Evolutionary conservation across 2,329 filamentous ascomycete genomes (phyloP).

Genomic region (Lasiodiplodia citricola): DNA sequence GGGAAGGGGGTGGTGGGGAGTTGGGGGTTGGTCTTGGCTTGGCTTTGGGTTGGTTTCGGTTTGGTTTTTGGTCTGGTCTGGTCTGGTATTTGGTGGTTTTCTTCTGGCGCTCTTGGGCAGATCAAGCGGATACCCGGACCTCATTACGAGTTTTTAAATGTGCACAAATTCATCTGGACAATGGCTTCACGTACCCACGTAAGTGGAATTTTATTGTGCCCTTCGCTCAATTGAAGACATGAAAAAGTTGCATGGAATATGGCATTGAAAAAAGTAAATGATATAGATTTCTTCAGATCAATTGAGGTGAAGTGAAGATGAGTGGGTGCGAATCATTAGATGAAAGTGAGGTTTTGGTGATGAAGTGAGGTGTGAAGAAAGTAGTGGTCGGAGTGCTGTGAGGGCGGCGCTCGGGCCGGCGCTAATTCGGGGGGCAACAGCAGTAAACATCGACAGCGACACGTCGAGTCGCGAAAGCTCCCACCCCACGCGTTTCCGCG

Average conservation of each 20-base stretch:
- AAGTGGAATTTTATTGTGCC: too few relatives aligned
- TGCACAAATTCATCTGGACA: too few relatives aligned
- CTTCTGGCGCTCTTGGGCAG: not conserved
- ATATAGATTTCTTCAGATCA: too few relatives aligned
- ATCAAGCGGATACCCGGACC: too few relatives aligned
- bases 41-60: not conserved
- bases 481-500: not conserved
- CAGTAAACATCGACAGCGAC: constrained; percentile 16
- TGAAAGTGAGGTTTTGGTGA: too few relatives aligned
- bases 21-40: not conserved
- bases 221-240: too few relatives aligned
- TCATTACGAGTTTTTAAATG: not conserved
- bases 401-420: constrained; percentile 1
- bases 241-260: too few relatives aligned
- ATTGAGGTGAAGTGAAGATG: not conserved
- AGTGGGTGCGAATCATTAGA: not conserved
- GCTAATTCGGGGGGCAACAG: not conserved
- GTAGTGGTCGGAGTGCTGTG: not conserved
- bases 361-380: not conserved
- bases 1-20: not conserved
- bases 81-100: not conserved
- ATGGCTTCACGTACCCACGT: too few relatives aligned
- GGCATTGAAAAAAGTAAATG: too few relatives aligned
- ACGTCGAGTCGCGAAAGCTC: constrained; percentile 14
- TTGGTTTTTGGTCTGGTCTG: not conserved